These are phyloP conservation scores for Boletus rex-veris DNA, from an alignment of 768 basidiomycete genomes.

Conservation along the genomic window DNA sequence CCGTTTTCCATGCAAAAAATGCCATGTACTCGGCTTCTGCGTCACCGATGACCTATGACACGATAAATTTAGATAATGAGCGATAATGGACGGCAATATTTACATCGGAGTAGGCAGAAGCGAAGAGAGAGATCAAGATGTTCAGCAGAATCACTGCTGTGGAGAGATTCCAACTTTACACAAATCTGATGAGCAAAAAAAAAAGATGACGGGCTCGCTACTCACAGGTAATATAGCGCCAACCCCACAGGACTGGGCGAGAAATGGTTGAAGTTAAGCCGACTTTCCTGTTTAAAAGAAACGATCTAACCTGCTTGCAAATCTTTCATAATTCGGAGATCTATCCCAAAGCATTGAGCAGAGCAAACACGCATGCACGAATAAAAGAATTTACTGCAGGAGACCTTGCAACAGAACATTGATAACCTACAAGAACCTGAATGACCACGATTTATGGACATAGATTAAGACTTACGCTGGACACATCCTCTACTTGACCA, in stretches of 20 bases:
- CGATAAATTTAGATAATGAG: not conserved
- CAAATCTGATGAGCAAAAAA: not conserved
- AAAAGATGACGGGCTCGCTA: not conserved
- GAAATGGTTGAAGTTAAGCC: not conserved
- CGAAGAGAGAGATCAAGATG: constrained; percentile 92
- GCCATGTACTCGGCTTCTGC: constrained; percentile 89
- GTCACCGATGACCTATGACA: constrained; percentile 66
- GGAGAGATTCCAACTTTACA: constrained; percentile 71
- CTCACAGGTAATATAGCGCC: constrained; percentile 76
- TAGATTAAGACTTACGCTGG: constrained; percentile 37
- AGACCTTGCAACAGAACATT: constrained; percentile 77
- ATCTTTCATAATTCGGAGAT: constrained; percentile 65
- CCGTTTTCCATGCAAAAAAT: constrained; percentile 86
- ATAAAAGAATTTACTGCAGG: constrained; percentile 52
- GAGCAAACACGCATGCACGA: not conserved
- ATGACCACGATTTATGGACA: not conserved
- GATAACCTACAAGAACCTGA: constrained; percentile 44
- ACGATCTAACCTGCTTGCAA: constrained; percentile 40
- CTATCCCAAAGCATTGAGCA: constrained; percentile 31
- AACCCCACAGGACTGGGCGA: constrained; percentile 51
- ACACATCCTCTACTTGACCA: constrained; percentile 57
- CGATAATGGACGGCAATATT: constrained; percentile 19
- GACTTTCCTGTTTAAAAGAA: not conserved
- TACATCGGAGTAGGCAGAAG: constrained; percentile 88
- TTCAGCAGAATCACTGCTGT: constrained; percentile 86